phyloP scores from a whole-genome alignment of 1,284 basidiomycete species.

The Amylostereum chailletii region DNA sequence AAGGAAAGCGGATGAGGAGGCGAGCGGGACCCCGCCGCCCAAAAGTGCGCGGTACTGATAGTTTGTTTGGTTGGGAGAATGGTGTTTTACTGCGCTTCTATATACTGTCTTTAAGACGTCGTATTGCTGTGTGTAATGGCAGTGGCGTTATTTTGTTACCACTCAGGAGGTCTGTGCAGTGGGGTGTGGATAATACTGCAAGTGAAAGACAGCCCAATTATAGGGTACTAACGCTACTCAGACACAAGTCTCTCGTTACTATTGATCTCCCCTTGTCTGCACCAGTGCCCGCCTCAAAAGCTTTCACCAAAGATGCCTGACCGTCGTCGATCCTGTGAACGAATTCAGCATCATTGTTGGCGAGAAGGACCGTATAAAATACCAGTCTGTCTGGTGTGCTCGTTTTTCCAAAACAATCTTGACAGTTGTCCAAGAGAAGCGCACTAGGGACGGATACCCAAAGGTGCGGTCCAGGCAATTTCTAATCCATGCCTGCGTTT shows the following conservation, averaged over 20 bases:
- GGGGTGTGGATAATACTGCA: too few relatives aligned
- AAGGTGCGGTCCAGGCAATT: conserved; percentile 80
- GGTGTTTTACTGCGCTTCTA: too few relatives aligned
- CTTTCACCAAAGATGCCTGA: conserved; percentile 65
- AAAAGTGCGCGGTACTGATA: conserved; percentile 22
- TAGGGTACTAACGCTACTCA: conserved; percentile 52
- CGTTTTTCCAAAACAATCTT: conserved; percentile 82
- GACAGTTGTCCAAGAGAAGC: conserved; percentile 95
- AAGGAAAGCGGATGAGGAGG: conserved; percentile 66
- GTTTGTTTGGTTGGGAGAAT: neutral
- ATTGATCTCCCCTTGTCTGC: conserved; percentile 62
- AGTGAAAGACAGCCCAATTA: conserved; percentile 15
- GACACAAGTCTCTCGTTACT: conserved; percentile 62
- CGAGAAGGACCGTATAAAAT: conserved; percentile 12
- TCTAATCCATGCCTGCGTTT: conserved; percentile 83
- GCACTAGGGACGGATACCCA: conserved; percentile 84
- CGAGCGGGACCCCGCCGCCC: conserved; percentile 33
- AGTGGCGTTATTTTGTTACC: too few relatives aligned
- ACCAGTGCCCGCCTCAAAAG: conserved; percentile 61
- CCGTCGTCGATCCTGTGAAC: conserved; percentile 67
- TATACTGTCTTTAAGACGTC: too few relatives aligned
- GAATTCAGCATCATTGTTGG: too few relatives aligned
- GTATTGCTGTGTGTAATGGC: too few relatives aligned
- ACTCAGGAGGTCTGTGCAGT: too few relatives aligned
- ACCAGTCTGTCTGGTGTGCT: conserved; percentile 78